These are phyloP conservation scores for Botrytis galanthina DNA, from an alignment of 2,329 filamentous ascomycete genomes.

Conservation along the genomic window DNA sequence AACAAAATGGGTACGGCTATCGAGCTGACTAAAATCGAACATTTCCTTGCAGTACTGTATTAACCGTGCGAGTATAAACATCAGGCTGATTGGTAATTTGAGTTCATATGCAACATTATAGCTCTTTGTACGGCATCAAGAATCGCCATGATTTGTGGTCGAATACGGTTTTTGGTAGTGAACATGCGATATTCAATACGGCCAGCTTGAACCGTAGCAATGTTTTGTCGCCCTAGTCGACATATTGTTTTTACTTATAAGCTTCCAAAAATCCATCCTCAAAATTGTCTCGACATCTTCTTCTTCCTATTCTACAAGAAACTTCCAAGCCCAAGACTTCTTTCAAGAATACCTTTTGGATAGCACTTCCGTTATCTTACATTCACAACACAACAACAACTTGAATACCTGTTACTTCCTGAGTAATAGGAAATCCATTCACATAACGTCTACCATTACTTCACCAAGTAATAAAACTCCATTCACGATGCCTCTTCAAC, in stretches of 20 bases:
- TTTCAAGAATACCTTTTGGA: not conserved
- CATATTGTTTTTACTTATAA: not conserved
- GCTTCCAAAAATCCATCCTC: not conserved
- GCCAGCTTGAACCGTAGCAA: not conserved
- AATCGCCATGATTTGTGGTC: not conserved
- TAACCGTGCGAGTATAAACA: not conserved
- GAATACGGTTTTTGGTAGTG: not conserved
- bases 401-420: not conserved
- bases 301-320: not conserved
- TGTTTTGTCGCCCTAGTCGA: not conserved
- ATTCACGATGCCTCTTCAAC: constrained; percentile 3
- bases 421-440: not conserved
- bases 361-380: not conserved
- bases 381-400: not conserved
- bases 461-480: not conserved
- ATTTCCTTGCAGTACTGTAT: not conserved
- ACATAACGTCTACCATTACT: not conserved
- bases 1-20: not conserved
- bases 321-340: not conserved
- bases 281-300: not conserved
- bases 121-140: not conserved
- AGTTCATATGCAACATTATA: not conserved
- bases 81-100: not conserved
- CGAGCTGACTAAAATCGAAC: not conserved
- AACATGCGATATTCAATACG: not conserved